These are phyloP conservation scores for Phaeophleospora eucalypticola DNA, from an alignment of 2,329 filamentous ascomycete species.

Conservation along the genomic window DNA sequence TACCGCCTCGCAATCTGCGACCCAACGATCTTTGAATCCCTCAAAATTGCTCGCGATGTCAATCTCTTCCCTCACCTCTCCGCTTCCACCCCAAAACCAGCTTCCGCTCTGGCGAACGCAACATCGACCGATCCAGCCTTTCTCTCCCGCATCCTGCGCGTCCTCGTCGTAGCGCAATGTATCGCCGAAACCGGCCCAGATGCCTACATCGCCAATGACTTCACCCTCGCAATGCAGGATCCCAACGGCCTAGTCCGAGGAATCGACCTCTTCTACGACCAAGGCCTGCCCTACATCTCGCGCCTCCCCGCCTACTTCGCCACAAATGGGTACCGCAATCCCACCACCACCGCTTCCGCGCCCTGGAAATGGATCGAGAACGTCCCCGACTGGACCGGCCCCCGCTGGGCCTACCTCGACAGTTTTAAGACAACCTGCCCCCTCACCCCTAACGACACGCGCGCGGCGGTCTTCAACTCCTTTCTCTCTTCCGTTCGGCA, in stretches of 20 bases:
- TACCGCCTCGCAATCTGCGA: constrained; percentile 12
- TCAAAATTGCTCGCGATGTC: constrained; percentile 12
- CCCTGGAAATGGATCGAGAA: constrained; percentile 14
- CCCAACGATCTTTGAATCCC: constrained; percentile 2
- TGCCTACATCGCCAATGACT: constrained; percentile 8
- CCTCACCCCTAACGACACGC: no score
- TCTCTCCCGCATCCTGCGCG: constrained; percentile 9
- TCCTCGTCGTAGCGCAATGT: constrained; percentile 10
- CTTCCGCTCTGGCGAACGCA: constrained; percentile 4
- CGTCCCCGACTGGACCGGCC: neutral
- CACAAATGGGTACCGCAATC: constrained; percentile 11
- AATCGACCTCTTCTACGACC: constrained; percentile 12
- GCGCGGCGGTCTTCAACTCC: no score
- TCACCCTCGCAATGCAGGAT: constrained; percentile 11
- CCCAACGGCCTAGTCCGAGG: constrained; percentile 11
- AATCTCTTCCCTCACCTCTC: constrained; percentile 9
- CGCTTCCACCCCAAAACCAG: neutral
- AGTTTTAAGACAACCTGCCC: no score
- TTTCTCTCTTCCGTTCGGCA: no score
- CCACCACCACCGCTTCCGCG: constrained; percentile 5
- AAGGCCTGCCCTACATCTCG: constrained; percentile 5
- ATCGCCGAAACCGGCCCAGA: constrained; percentile 10
- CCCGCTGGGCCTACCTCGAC: constrained; percentile 1
- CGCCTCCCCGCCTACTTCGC: constrained; percentile 15
- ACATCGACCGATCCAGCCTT: constrained; percentile 12